These are phyloP conservation scores for Erythrophleum fordii DNA, from an alignment of 306 rosid genomes.

Conservation along the genomic window DNA sequence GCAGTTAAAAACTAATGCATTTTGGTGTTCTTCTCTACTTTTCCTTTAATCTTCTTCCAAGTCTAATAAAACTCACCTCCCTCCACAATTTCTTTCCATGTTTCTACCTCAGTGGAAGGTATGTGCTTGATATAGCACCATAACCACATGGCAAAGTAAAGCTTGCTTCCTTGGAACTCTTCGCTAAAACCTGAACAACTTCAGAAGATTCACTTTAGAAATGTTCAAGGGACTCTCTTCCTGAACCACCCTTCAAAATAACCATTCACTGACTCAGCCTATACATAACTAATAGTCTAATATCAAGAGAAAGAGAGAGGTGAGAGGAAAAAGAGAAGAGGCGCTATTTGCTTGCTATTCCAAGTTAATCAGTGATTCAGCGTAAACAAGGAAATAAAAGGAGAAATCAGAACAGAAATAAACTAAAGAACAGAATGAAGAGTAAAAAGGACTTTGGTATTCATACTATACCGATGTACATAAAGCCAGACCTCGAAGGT, in stretches of 20 bases:
- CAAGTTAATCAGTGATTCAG: slow-evolving; percentile 3
- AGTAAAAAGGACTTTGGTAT: slow-evolving; percentile 23
- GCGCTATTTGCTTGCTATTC: not conserved
- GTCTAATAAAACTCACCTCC: slow-evolving; percentile 30
- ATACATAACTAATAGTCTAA: not conserved
- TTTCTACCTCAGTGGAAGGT: slow-evolving; percentile 13
- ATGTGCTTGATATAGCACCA: not conserved
- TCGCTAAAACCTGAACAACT: not conserved
- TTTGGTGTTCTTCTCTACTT: slow-evolving; percentile 12
- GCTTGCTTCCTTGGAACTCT: slow-evolving; percentile 21
- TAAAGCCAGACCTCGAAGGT: slow-evolving; percentile 41
- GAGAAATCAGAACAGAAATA: slow-evolving; percentile 21
- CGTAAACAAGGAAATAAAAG: not conserved
- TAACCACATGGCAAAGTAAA: not conserved
- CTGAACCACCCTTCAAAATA: slow-evolving; percentile 9
- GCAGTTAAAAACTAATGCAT: slow-evolving; percentile 5
- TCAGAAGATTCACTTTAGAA: not conserved
- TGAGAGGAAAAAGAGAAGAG: not conserved
- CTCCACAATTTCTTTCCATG: slow-evolving; percentile 10
- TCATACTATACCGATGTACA: slow-evolving; percentile 58
- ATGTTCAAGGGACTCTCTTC: not conserved
- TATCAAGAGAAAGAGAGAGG: no score
- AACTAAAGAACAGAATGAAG: slow-evolving; percentile 22
- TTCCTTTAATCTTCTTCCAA: slow-evolving; percentile 22
- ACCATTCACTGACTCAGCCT: not conserved